Evolutionary conservation across 352 stramenopile species (phyloP).

Genomic region (Phytophthora boehmeriae): DNA sequence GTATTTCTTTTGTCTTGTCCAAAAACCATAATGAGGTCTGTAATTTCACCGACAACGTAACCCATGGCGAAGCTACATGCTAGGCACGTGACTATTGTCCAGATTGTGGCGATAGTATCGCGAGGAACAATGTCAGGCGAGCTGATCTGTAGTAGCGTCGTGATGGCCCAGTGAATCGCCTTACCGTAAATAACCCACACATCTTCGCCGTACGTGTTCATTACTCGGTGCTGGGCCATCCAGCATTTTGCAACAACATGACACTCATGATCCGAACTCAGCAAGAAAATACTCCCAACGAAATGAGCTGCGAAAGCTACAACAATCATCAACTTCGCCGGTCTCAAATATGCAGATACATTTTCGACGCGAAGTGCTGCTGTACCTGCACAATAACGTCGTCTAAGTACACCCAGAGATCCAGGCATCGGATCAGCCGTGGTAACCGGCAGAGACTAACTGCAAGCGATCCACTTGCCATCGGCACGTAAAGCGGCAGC

Average conservation of each 20-base stretch:
- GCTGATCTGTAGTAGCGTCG: slow-evolving; percentile 60
- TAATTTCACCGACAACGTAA: slow-evolving; percentile 66
- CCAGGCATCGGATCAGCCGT: slow-evolving; percentile 47
- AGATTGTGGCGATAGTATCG: slow-evolving; percentile 51
- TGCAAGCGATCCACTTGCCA: neutral
- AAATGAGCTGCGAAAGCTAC: slow-evolving; percentile 58
- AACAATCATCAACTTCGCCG: slow-evolving; percentile 63
- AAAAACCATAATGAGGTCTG: slow-evolving; percentile 64
- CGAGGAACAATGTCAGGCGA: slow-evolving; percentile 63
- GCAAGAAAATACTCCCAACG: slow-evolving; percentile 63
- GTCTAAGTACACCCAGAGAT: slow-evolving; percentile 57
- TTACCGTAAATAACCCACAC: slow-evolving; percentile 49
- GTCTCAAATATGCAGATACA: slow-evolving; percentile 63
- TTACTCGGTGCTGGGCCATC: slow-evolving; percentile 43
- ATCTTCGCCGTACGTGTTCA: neutral
- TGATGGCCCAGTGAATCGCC: slow-evolving; percentile 68
- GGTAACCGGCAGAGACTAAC: slow-evolving; percentile 53
- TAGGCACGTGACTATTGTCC: slow-evolving; percentile 50
- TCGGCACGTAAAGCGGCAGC: slow-evolving; percentile 53
- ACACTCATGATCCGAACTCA: slow-evolving; percentile 60
- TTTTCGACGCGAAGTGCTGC: slow-evolving; percentile 56
- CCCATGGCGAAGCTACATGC: slow-evolving; percentile 67
- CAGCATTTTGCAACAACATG: slow-evolving; percentile 41
- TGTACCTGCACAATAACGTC: slow-evolving; percentile 63
- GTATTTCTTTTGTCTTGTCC: slow-evolving; percentile 63